A percentile compares a stretch with the other conserved stretches of the same genome.
phyloP scores from a whole-genome alignment of 2,329 filamentous ascomycete genomes.

The Alternaria sp. region DNA sequence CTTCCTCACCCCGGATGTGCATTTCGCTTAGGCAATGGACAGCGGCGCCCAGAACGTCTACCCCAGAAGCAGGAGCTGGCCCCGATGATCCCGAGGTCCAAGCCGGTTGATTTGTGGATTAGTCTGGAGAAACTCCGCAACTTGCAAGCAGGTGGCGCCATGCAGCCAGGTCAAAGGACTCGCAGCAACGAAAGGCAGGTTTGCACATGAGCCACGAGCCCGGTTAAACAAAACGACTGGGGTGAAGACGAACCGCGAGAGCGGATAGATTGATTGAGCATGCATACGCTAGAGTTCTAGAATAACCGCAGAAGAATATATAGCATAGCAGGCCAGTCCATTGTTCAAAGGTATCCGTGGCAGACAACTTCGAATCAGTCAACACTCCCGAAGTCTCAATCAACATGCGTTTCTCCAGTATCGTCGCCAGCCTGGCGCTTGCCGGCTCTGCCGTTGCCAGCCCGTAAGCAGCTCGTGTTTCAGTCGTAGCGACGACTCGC shows the following conservation, averaged over 20 bases:
- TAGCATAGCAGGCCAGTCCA: conserved; percentile 7
- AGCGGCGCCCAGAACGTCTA: conserved; percentile 17
- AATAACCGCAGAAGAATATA: conserved; percentile 31
- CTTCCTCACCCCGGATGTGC: conserved; percentile 19
- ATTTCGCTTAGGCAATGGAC: conserved; percentile 18
- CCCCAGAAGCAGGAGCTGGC: conserved; percentile 15
- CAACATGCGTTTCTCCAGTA: conserved; percentile 39
- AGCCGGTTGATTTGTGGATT: conserved; percentile 37
- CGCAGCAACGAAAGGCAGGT: conserved; percentile 7
- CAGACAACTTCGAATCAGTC: conserved; percentile 9
- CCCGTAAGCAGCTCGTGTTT: conserved; percentile 12
- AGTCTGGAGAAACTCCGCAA: conserved; percentile 20
- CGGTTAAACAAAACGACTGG: conserved; percentile 25
- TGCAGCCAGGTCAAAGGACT: conserved; percentile 5
- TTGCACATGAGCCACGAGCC: conserved; percentile 22
- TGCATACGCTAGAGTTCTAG: conserved; percentile 24
- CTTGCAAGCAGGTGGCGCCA: conserved; percentile 9
- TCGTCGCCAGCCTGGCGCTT: conserved; percentile 34
- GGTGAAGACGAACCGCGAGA: conserved; percentile 15
- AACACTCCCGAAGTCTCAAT: conserved; percentile 6
- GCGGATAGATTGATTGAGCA: conserved; percentile 20
- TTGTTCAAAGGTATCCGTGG: conserved; percentile 8
- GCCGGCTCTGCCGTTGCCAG: conserved; percentile 32
- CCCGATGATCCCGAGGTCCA: conserved; percentile 26
- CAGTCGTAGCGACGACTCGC: not conserved